A percentile compares a stretch with the other conserved stretches of the same genome.
phyloP scores from a whole-genome alignment of 2,329 filamentous ascomycete genomes.

The Annulohypoxylon truncatum region DNA sequence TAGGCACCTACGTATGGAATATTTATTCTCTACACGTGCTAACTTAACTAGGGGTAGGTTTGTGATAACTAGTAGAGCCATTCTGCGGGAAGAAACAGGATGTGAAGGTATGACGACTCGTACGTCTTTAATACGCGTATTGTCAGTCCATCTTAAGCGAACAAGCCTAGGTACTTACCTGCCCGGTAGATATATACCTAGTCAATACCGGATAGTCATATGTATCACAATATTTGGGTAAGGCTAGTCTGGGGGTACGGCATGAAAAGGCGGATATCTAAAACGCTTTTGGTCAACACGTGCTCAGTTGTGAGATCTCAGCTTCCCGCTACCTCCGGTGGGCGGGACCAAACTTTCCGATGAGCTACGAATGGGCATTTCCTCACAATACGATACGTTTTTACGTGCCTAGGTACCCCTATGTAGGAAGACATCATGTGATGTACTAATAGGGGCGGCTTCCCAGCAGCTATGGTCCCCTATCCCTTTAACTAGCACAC shows the following conservation, averaged over 20 bases:
- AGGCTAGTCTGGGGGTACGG: not conserved
- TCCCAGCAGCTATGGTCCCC: not conserved
- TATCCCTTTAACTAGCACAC: not conserved
- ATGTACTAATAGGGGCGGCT: not conserved
- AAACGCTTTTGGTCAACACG: not conserved
- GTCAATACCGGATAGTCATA: too few species aligned
- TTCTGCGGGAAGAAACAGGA: not conserved
- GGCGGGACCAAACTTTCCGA: not conserved
- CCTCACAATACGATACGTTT: not conserved
- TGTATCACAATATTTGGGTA: not conserved
- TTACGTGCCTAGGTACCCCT: too few species aligned
- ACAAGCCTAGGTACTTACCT: too few species aligned
- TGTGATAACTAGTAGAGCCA: too few species aligned
- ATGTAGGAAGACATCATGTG: not conserved
- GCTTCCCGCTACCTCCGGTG: not conserved
- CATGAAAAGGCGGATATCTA: conserved; percentile 12
- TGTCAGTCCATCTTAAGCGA: not conserved
- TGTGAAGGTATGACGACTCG: too few species aligned
- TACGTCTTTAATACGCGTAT: not conserved
- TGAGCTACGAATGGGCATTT: not conserved
- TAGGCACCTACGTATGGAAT: too few species aligned
- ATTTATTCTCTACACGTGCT: too few species aligned
- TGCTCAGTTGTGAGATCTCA: not conserved
- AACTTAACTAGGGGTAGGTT: too few species aligned
- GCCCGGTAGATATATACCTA: too few species aligned